These are phyloP conservation scores for Tilletiaria anomala DNA, from an alignment of 1,284 basidiomycete genomes.

Conservation along the genomic window DNA sequence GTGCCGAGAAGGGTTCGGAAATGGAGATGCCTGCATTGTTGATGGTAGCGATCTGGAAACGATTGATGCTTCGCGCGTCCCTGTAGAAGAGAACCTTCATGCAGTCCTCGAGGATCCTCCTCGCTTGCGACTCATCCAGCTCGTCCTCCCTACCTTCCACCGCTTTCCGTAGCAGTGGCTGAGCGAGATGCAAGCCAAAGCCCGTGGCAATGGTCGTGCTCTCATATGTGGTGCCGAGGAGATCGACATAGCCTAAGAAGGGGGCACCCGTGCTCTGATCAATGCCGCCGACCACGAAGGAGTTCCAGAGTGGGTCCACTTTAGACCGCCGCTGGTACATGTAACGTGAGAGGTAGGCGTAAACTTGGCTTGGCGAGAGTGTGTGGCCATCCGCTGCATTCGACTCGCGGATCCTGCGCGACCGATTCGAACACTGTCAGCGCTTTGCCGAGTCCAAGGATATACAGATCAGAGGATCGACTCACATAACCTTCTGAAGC, in stretches of 20 bases:
- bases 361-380: conserved; percentile 76
- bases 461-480: not conserved
- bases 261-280: conserved; percentile 18
- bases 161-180: conserved; percentile 76
- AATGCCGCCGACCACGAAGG: conserved; percentile 63
- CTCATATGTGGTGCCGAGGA: conserved; percentile 90
- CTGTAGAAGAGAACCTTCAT: conserved; percentile 94
- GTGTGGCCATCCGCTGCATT: conserved; percentile 66
- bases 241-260: conserved; percentile 72
- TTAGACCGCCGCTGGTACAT: conserved; percentile 82
- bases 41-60: conserved; percentile 91
- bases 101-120: conserved; percentile 63
- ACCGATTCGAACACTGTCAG: not conserved
- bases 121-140: conserved; percentile 66
- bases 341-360: conserved; percentile 76
- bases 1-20: conserved; percentile 60
- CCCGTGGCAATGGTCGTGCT: conserved; percentile 92
- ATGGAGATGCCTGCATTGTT: conserved; percentile 64
- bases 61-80: conserved; percentile 80
- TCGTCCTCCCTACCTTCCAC: conserved; percentile 65
- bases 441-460: not conserved
- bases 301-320: conserved; percentile 91
- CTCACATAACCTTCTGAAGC: conserved; percentile 28
- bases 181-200: conserved; percentile 86
- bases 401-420: conserved; percentile 55